A percentile compares a stretch with the other conserved stretches of the same genome.
phyloP scores from a whole-genome alignment of 2,329 filamentous ascomycete species.

The Exophiala sp. region DNA sequence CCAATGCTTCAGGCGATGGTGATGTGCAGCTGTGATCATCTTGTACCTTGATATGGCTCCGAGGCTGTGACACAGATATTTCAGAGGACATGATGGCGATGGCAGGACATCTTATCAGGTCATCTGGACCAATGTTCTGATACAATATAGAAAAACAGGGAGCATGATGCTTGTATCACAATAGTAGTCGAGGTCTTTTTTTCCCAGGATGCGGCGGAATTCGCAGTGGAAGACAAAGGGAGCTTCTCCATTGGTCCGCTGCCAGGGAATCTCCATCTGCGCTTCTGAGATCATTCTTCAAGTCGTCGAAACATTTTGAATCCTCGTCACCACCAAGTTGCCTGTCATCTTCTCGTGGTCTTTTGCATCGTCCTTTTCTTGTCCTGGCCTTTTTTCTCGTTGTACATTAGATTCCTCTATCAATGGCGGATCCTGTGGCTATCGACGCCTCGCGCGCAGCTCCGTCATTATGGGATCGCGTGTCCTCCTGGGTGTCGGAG shows the following conservation, averaged over 20 bases:
- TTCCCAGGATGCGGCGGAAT: neutral
- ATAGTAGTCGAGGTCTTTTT: neutral
- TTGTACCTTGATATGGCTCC: too few species aligned
- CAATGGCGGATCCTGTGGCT: constrained; percentile 20
- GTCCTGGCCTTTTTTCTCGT: constrained; percentile 8
- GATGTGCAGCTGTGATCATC: too few species aligned
- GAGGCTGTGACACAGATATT: too few species aligned
- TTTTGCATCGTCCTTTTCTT: constrained; percentile 4
- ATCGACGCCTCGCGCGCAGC: constrained; percentile 36
- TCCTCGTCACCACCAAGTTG: constrained; percentile 8
- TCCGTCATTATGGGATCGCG: constrained; percentile 76
- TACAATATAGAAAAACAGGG: neutral
- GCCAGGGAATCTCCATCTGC: constrained; percentile 6
- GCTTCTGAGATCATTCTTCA: constrained; percentile 3
- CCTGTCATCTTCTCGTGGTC: constrained; percentile 9
- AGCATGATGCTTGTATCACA: neutral
- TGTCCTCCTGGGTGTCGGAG: constrained; percentile 87
- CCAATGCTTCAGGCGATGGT: too few species aligned
- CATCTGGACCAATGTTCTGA: too few species aligned
- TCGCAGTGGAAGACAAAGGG: neutral
- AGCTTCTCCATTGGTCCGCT: neutral
- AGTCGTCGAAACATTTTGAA: constrained; percentile 12
- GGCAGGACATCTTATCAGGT: too few species aligned
- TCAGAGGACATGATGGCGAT: too few species aligned
- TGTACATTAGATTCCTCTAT: constrained; percentile 4